Percentiles rank a stretch among this genome's conserved stretches.
Conservation (phyloP, 2,329 filamentous ascomycete genomes). For the Fonsecaea pugnacius region DNA sequence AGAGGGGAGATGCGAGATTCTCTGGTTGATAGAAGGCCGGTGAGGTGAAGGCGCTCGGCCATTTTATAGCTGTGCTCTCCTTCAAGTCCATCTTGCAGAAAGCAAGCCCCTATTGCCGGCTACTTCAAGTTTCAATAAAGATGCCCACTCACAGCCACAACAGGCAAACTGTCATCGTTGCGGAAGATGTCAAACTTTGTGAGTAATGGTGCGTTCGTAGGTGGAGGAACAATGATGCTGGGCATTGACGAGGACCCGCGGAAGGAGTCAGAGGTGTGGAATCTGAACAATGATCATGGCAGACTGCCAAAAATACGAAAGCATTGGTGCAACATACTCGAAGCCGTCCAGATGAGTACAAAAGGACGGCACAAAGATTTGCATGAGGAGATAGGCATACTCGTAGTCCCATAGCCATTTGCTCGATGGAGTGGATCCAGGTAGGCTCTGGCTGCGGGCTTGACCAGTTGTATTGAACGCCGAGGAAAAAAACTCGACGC, state of each 20-base stretch:
- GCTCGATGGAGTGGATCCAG: neutral
- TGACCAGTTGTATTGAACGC: neutral
- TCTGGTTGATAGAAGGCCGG: neutral
- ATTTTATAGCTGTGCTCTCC: neutral
- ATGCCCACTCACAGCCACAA: neutral
- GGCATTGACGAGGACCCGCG: neutral
- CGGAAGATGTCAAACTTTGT: neutral
- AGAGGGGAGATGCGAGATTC: neutral
- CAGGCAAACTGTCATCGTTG: neutral
- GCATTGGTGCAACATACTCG: neutral
- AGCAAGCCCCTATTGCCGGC: neutral
- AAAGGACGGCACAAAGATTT: neutral
- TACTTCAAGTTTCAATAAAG: neutral
- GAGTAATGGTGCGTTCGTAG: neutral
- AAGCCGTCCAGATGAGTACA: neutral
- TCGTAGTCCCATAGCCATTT: neutral
- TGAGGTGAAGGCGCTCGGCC: neutral
- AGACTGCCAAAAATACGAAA: neutral
- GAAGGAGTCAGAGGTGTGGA: neutral
- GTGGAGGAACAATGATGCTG: neutral
- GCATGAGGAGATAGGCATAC: neutral
- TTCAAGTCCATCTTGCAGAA: neutral
- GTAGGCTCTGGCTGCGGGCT: neutral
- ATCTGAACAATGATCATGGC: neutral
- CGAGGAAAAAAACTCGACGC: neutral